Evolutionary conservation across 305 asterid species (phyloP).

Genomic region (Solanum hybrid): DNA sequence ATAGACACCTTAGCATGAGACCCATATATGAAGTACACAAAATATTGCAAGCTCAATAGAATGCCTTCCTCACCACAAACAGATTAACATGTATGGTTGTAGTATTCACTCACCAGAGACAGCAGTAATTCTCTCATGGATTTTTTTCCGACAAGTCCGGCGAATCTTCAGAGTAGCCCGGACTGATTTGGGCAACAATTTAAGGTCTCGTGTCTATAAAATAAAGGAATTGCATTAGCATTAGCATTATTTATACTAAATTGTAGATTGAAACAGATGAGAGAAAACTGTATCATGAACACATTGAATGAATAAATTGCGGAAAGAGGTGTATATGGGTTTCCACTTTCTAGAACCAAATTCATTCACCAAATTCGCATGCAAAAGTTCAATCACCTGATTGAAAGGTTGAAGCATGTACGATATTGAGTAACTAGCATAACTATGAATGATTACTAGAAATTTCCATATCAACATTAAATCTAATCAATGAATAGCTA

Average conservation of each 20-base stretch:
- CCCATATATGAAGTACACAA: neutral
- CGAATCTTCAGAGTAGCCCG: slow-evolving; percentile 49
- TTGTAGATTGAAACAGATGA: neutral
- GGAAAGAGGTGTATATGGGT: neutral
- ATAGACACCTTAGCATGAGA: neutral
- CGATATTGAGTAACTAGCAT: neutral
- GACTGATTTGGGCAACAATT: slow-evolving; percentile 49
- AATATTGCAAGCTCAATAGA: neutral
- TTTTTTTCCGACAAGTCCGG: slow-evolving; percentile 68
- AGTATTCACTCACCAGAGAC: slow-evolving; percentile 43
- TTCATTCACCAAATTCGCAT: neutral
- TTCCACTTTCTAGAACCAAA: neutral
- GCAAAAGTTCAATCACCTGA: neutral
- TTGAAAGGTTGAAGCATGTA: neutral
- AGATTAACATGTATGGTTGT: neutral
- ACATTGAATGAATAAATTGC: neutral
- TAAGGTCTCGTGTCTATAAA: slow-evolving; percentile 74
- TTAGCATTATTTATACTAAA: neutral
- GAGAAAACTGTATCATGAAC: neutral
- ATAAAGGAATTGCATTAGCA: neutral
- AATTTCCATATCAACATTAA: neutral
- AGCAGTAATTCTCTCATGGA: slow-evolving; percentile 71
- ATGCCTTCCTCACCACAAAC: neutral
- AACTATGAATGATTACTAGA: neutral
- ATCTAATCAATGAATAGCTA: neutral